These are phyloP conservation scores for Aspergillus sp. DNA, from an alignment of 2,329 filamentous ascomycete species.

Conservation along the genomic window DNA sequence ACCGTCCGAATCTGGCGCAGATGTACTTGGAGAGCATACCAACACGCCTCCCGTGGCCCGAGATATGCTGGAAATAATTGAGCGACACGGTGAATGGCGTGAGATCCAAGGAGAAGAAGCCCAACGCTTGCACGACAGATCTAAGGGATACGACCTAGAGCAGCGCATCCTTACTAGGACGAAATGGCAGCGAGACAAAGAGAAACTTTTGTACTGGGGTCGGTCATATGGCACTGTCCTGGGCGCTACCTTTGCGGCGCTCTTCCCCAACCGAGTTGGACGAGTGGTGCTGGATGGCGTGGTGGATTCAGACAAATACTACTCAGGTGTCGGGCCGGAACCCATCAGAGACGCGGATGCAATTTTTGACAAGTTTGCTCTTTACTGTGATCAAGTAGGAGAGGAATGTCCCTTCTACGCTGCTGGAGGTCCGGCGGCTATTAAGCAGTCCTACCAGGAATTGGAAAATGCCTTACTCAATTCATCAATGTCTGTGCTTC, in stretches of 20 bases:
- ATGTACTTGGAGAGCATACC: conserved; percentile 37
- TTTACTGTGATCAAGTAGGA: conserved; percentile 38
- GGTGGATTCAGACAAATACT: conserved; percentile 43
- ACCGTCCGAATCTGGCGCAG: conserved; percentile 20
- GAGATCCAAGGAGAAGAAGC: conserved; percentile 35
- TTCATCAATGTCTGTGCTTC: conserved; percentile 34
- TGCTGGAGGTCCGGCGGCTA: conserved; percentile 31
- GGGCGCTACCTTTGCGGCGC: conserved; percentile 51
- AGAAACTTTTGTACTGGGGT: conserved; percentile 47
- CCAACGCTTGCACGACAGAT: conserved; percentile 24
- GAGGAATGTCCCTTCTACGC: conserved; percentile 37
- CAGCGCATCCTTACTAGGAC: conserved; percentile 32
- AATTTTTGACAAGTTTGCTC: conserved; percentile 39
- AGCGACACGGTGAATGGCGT: conserved; percentile 46
- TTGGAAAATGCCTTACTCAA: conserved; percentile 34
- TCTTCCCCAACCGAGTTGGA: conserved; percentile 47
- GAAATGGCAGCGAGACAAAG: conserved; percentile 33
- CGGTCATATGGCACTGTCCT: conserved; percentile 53
- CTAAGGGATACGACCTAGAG: conserved; percentile 24
- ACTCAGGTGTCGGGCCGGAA: conserved; percentile 30
- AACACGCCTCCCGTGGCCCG: conserved; percentile 40
- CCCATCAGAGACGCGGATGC: conserved; percentile 39
- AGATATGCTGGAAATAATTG: conserved; percentile 44
- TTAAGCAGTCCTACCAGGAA: conserved; percentile 30
- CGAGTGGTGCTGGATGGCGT: conserved; percentile 42